Evolutionary conservation across 148 eudicot genomes (phyloP).

Genomic region (Vaccinium darrowii): DNA sequence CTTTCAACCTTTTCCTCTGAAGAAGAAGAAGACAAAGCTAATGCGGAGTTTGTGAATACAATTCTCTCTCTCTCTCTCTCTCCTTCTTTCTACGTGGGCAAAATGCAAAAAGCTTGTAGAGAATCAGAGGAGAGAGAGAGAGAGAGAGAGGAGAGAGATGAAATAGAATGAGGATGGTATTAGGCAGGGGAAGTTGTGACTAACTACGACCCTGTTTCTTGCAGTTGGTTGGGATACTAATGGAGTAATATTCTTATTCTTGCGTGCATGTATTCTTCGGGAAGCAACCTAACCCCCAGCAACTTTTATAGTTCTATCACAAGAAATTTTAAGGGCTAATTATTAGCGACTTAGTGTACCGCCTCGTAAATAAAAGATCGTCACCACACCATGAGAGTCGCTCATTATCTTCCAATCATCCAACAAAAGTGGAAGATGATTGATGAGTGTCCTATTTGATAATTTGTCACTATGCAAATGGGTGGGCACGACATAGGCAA

Average conservation of each 20-base stretch:
- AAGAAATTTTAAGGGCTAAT: not conserved
- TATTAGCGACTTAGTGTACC: no score
- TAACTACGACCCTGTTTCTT: not conserved
- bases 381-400: no score
- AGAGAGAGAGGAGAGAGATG: not conserved
- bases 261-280: not conserved
- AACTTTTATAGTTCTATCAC: not conserved
- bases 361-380: no score
- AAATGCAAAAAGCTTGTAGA: not conserved
- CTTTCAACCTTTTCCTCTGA: not conserved
- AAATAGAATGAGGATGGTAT: not conserved
- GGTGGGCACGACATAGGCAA: no score
- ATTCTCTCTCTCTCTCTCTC: not conserved
- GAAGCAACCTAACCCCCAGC: slow-evolving; percentile 13
- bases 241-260: not conserved
- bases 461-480: no score
- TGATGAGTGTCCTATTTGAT: no score
- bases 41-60: no score
- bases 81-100: not conserved
- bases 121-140: no score
- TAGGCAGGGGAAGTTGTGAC: slow-evolving; percentile 13
- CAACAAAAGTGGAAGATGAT: no score
- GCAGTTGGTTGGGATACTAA: not conserved
- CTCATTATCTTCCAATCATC: no score
- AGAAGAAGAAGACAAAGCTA: not conserved